phyloP scores from a whole-genome alignment of 2,329 filamentous ascomycete species.

The Xylariomycetidae sp. region DNA sequence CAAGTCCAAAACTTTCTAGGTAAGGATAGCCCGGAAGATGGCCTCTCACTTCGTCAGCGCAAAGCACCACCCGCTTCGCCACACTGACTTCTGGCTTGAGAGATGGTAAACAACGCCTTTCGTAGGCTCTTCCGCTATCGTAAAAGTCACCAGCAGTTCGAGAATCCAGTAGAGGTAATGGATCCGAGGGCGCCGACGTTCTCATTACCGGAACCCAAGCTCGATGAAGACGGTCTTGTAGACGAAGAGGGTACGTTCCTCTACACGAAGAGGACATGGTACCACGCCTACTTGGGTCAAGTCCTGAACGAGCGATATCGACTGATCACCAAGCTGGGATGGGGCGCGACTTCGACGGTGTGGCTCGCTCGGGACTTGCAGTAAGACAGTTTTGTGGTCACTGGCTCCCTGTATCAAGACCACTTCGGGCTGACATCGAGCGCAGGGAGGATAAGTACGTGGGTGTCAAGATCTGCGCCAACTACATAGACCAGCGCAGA shows the following conservation, averaged over 20 bases:
- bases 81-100: too few relatives aligned
- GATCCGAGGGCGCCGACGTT: not conserved
- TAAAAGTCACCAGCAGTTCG: not conserved
- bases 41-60: too few relatives aligned
- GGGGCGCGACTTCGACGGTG: not conserved
- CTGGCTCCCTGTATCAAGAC: not conserved
- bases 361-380: not conserved
- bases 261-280: not conserved
- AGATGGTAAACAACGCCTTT: not conserved
- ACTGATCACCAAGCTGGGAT: constrained; percentile 1
- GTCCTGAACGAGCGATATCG: not conserved
- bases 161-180: not conserved
- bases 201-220: not conserved
- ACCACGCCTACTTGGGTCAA: not conserved
- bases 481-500: not conserved
- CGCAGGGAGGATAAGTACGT: not conserved
- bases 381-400: not conserved
- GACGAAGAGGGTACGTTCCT: not conserved
- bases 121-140: not conserved
- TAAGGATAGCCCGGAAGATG: too few relatives aligned
- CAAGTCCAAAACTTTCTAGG: too few relatives aligned
- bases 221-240: not conserved
- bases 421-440: not conserved
- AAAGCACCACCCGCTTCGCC: too few relatives aligned
- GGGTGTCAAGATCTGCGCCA: not conserved